Conservation (phyloP, 2,329 filamentous ascomycete genomes). For the Alternaria ventricosa region DNA sequence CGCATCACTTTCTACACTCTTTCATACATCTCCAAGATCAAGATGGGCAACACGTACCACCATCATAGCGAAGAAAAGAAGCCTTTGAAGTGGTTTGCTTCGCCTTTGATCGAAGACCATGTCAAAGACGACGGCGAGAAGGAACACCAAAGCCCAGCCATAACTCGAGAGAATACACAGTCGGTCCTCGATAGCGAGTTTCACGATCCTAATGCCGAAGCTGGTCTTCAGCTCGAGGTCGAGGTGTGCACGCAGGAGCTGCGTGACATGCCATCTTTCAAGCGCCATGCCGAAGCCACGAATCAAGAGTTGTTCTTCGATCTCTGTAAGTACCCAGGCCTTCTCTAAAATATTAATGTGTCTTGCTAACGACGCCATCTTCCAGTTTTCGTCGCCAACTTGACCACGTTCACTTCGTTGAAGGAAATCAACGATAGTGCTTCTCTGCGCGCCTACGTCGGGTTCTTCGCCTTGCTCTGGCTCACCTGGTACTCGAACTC, state of each 20-base stretch:
- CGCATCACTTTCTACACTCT: background rate
- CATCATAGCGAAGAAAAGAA: background rate
- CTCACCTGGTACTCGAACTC: conserved; percentile 71
- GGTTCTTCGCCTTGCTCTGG: conserved; percentile 67
- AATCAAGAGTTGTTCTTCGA: conserved; percentile 7
- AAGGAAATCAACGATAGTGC: conserved; percentile 62
- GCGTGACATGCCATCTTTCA: background rate
- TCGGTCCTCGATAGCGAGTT: background rate
- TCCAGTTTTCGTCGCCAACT: conserved; percentile 51
- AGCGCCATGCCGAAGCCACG: conserved; percentile 3
- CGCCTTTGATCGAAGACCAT: background rate
- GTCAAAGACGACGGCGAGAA: background rate
- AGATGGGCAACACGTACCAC: background rate
- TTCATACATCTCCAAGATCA: background rate
- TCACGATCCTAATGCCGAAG: background rate
- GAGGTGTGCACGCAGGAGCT: background rate
- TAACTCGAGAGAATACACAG: background rate
- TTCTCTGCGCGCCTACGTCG: conserved; percentile 54
- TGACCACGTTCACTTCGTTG: conserved; percentile 66
- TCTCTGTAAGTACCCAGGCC: background rate
- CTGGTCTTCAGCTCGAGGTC: background rate
- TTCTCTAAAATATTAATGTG: background rate
- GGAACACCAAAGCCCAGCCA: background rate
- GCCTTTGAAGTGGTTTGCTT: conserved; percentile 1
- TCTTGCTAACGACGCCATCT: background rate